Conservation (phyloP, 73 alveolate species). For the Blepharisma stoltei region DNA sequence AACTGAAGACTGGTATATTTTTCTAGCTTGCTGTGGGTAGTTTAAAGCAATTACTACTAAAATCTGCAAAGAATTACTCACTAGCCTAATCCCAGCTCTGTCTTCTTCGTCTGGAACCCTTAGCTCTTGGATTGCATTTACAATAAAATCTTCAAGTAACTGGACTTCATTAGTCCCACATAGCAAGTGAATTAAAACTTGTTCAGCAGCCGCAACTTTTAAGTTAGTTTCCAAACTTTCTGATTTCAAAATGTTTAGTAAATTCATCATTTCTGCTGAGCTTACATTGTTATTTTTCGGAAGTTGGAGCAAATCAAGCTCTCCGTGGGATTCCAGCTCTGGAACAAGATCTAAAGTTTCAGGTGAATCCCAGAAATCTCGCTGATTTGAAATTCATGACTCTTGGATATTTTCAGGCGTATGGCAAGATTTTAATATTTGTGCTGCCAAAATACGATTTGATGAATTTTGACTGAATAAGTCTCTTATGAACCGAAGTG, state of each 20-base stretch:
- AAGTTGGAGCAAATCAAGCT: slow-evolving; percentile 5
- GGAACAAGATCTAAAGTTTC: background rate
- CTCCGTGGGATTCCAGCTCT: background rate
- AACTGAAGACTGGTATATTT: background rate
- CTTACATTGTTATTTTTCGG: background rate
- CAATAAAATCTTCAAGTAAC: background rate
- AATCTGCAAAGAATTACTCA: slow-evolving; percentile 10
- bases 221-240: background rate
- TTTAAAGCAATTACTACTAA: background rate
- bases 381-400: background rate
- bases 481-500: slow-evolving; percentile 21
- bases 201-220: slow-evolving; percentile 26
- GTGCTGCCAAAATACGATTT: background rate
- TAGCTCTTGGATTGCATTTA: background rate
- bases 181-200: background rate
- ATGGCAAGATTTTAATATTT: background rate
- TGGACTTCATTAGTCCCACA: background rate
- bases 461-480: background rate
- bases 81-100: background rate
- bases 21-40: background rate
- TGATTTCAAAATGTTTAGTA: background rate
- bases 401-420: slow-evolving; percentile 8
- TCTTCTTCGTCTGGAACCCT: slow-evolving; percentile 4
- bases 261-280: background rate
- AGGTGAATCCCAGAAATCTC: background rate